Evolutionary conservation across 1,139 yeast genomes (phyloP).

Genomic region (Kodamaea derodonti): DNA sequence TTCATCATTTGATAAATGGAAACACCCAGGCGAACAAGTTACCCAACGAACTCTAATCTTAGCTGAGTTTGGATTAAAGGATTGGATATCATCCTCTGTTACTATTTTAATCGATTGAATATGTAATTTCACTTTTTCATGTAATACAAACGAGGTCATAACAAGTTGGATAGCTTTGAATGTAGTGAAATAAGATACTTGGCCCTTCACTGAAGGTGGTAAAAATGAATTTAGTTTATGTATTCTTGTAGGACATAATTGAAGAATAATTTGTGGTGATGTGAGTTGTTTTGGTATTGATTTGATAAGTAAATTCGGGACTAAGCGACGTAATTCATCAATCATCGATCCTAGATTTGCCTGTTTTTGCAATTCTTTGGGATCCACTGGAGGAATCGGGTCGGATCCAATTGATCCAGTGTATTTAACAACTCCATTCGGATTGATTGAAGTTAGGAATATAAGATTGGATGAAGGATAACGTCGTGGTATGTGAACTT

Average conservation of each 20-base stretch:
- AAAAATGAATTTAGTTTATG: conserved; percentile 46
- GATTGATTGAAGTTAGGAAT: too few species aligned
- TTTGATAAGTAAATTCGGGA: conserved; percentile 54
- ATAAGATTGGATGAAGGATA: too few species aligned
- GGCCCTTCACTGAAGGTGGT: conserved; percentile 57
- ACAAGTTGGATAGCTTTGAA: conserved; percentile 52
- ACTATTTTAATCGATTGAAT: conserved; percentile 40
- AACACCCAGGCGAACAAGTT: conserved; percentile 54
- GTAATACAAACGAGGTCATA: conserved; percentile 50
- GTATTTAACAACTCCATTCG: background rate
- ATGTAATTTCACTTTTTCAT: conserved; percentile 48
- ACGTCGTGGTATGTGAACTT: too few species aligned
- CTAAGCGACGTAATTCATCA: conserved; percentile 45
- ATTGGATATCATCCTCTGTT: conserved; percentile 19
- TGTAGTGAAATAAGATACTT: conserved; percentile 51
- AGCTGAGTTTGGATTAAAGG: conserved; percentile 42
- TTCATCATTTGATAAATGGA: conserved; percentile 27
- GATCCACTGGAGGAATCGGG: too few species aligned
- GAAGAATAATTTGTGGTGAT: conserved; percentile 50
- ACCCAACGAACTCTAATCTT: conserved; percentile 60
- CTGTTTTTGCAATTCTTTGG: background rate
- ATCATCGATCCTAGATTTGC: conserved; percentile 64
- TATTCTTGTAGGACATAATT: conserved; percentile 60
- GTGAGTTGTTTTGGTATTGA: conserved; percentile 49
- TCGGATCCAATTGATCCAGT: too few species aligned